These are phyloP conservation scores for Wallacemonas rigidus DNA, from an alignment of 208 protist species.

Conservation along the genomic window DNA sequence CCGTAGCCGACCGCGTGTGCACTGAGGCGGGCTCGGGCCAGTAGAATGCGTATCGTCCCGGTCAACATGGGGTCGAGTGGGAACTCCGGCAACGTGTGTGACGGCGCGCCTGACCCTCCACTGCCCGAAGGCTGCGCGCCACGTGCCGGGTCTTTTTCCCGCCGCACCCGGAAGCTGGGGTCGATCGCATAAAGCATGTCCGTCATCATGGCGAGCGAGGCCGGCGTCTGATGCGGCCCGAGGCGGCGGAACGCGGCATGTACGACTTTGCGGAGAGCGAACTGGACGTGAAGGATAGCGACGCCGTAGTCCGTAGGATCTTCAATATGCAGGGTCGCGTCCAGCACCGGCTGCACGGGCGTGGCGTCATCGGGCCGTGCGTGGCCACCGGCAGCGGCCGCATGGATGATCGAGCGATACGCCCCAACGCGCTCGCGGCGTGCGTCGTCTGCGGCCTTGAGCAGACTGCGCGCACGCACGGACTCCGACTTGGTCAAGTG, in stretches of 20 bases:
- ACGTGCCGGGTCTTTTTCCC: neutral
- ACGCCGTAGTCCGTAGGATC: constrained; percentile 81
- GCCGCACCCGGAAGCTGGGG: constrained; percentile 15
- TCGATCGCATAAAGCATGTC: constrained; percentile 60
- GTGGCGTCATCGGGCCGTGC: neutral
- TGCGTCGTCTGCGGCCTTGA: constrained; percentile 70
- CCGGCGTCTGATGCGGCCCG: constrained; percentile 52
- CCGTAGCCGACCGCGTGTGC: constrained; percentile 59
- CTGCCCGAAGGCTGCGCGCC: neutral
- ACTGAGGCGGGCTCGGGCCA: constrained; percentile 64
- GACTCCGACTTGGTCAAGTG: constrained; percentile 37
- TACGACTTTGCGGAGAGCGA: constrained; percentile 84
- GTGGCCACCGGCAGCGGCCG: constrained; percentile 19
- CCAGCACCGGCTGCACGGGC: constrained; percentile 28
- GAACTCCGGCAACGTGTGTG: neutral
- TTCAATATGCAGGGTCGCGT: constrained; percentile 67
- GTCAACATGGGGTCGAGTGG: constrained; percentile 59
- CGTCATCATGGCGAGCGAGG: constrained; percentile 61
- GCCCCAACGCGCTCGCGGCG: constrained; percentile 59
- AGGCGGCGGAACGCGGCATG: constrained; percentile 76
- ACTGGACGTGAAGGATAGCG: constrained; percentile 77
- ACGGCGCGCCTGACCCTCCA: neutral
- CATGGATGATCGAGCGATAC: constrained; percentile 41
- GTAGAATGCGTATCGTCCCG: constrained; percentile 69
- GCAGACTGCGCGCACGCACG: constrained; percentile 55